Evolutionary conservation across 495 filamentous ascomycete species (phyloP), one percentile per base, ranked within the genome.

Genomic region (Ascobolus immersus): DNA sequence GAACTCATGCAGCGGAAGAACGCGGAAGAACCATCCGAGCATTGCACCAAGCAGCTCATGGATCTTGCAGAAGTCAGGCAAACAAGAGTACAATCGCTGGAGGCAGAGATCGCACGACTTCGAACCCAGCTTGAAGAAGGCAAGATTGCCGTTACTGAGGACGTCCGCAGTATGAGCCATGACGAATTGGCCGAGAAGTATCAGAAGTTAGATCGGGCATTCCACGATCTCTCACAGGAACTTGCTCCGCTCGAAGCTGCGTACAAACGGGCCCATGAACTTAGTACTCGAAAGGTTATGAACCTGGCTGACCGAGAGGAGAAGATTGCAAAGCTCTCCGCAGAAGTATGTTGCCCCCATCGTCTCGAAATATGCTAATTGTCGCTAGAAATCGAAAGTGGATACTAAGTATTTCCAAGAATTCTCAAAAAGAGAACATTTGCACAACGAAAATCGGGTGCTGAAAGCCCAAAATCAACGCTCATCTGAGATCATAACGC

Each of bases 361-460:
- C 4, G 9, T 38, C 24, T 19, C 8, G 19, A 18, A 20, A 11
- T 26, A 15, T 38, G 19, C 36, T 47, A 24, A 47, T 28, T 8
- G 11, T 17, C 33, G 33, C 14, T 11, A 49, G 52, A 96, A 94
- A 52, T 66, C 69, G 21, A 94, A 92, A 48, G 89, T 89, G 0
- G 82, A 94, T 45, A 82, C 93, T 50, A 94, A 94, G 52, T 96
- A 90, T 49, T 94, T 93, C 47, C 71, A 72, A 4, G 77, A 80
- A 10, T 82, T 91, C 60, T 93, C 92, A 49, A 70, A 76, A 41
- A 90, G 80, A 48, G 86, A 94, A 44, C 67, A 71, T 13, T 62
- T 77, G 34, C 69, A 73, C 12, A 55, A 61, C 24, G 81, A 91
- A 52, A 71, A 81, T 28, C 64, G 78, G 37, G 64, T 69, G 3